These are phyloP conservation scores for Ganoderma boninense DNA, from an alignment of 1,284 basidiomycete species.

Conservation along the genomic window DNA sequence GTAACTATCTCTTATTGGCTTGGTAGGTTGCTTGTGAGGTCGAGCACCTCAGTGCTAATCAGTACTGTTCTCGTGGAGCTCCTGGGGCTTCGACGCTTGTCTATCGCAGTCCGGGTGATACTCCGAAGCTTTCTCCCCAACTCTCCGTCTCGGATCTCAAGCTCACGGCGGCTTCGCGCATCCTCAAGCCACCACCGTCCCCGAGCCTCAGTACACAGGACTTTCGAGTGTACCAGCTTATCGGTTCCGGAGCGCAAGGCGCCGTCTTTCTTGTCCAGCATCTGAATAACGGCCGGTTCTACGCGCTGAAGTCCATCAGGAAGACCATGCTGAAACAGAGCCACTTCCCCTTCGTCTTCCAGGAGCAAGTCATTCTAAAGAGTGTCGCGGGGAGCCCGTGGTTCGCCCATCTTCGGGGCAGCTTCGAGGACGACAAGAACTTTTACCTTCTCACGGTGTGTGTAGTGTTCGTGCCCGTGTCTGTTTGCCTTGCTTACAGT, in stretches of 20 bases:
- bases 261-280: conserved; percentile 23
- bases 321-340: conserved; percentile 11
- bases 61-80: background rate
- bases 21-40: conserved; percentile 20
- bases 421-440: conserved; percentile 41
- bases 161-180: conserved; percentile 16
- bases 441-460: conserved; percentile 38
- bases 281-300: conserved; percentile 17
- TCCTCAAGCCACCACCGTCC: conserved; percentile 4
- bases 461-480: background rate
- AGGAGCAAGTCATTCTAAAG: conserved; percentile 28
- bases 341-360: conserved; percentile 20
- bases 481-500: background rate
- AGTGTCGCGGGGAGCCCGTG: conserved; percentile 24
- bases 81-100: conserved; percentile 19
- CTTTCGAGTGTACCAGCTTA: conserved; percentile 18
- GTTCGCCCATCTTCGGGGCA: conserved; percentile 32
- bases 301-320: conserved; percentile 22
- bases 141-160: conserved; percentile 23
- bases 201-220: background rate
- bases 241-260: conserved; percentile 23
- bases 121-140: conserved; percentile 12
- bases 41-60: conserved; percentile 16
- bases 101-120: conserved; percentile 6
- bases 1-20: background rate